These are phyloP conservation scores for Helenozyma rhizophorensis DNA, from an alignment of 805 yeast genomes.

Conservation along the genomic window DNA sequence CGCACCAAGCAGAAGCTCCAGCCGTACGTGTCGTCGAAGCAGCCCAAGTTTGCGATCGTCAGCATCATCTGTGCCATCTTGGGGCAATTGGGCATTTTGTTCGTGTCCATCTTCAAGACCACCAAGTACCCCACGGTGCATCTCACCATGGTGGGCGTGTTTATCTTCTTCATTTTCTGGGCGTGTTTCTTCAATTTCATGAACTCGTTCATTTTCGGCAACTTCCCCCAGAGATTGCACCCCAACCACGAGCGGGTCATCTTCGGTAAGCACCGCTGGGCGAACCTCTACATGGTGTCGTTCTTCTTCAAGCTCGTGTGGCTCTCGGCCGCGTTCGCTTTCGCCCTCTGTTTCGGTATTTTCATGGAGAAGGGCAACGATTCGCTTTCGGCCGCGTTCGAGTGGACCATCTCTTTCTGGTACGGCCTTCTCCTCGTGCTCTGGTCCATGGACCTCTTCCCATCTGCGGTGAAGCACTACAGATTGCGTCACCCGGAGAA, in stretches of 20 bases:
- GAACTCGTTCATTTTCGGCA: conserved; percentile 36
- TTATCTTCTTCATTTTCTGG: conserved; percentile 62
- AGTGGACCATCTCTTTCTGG: conserved; percentile 86
- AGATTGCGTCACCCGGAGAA: conserved; percentile 26
- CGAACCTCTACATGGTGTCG: conserved; percentile 43
- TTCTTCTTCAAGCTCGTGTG: conserved; percentile 56
- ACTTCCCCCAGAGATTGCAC: conserved; percentile 30
- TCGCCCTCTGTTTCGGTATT: conserved; percentile 68
- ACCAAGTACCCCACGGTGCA: conserved; percentile 55
- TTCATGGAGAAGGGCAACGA: conserved; percentile 28
- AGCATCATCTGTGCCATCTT: conserved; percentile 42
- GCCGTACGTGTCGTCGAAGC: conserved; percentile 44
- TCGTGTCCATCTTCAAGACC: conserved; percentile 73
- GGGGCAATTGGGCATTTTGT: conserved; percentile 69
- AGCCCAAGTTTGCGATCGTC: conserved; percentile 40
- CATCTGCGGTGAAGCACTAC: conserved; percentile 46
- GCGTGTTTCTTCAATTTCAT: conserved; percentile 35
- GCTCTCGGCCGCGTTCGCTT: conserved; percentile 59
- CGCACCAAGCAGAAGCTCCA: conserved; percentile 55
- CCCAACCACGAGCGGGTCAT: conserved; percentile 38
- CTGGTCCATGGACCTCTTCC: conserved; percentile 65
- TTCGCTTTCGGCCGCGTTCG: conserved; percentile 60
- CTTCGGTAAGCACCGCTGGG: conserved; percentile 34
- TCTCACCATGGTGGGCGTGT: conserved; percentile 64
- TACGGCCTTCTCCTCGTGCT: conserved; percentile 66